Evolutionary conservation across 2,329 filamentous ascomycete species (phyloP).

Genomic region (Penicillium decumbens): DNA sequence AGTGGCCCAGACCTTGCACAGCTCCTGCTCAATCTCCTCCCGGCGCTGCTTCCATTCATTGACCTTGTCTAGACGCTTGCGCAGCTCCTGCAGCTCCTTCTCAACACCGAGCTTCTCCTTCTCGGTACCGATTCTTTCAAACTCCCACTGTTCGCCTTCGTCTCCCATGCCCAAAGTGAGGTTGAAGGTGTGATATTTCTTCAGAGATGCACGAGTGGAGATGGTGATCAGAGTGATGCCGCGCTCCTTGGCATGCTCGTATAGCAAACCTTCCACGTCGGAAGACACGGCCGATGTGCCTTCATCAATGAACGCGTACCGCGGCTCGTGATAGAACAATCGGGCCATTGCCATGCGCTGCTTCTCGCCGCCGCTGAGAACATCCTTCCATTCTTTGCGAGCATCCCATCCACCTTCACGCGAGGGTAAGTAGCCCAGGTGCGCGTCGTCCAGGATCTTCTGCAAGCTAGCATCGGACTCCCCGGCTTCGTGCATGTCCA

Average conservation of each 20-base stretch:
- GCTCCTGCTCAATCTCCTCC: constrained; percentile 75
- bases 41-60: constrained; percentile 75
- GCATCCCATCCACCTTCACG: constrained; percentile 96
- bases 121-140: constrained; percentile 89
- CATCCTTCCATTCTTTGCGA: constrained; percentile 96
- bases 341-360: constrained; percentile 89
- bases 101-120: constrained; percentile 90
- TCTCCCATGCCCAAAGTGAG: constrained; percentile 77
- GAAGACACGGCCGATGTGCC: constrained; percentile 90
- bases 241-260: constrained; percentile 86
- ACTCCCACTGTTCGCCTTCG: constrained; percentile 80
- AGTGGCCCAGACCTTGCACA: constrained; percentile 61
- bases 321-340: constrained; percentile 87
- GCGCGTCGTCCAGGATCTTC: constrained; percentile 73
- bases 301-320: constrained; percentile 92
- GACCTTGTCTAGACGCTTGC: constrained; percentile 73
- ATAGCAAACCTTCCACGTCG: constrained; percentile 89
- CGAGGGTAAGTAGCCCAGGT: constrained; percentile 81
- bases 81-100: constrained; percentile 79
- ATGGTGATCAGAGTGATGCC: constrained; percentile 96
- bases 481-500: constrained; percentile 82
- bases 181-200: constrained; percentile 92
- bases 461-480: constrained; percentile 74
- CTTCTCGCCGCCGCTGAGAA: constrained; percentile 95
- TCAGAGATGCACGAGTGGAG: constrained; percentile 86